Percentiles rank a stretch among this genome's conserved stretches.
phyloP scores from a whole-genome alignment of 2,329 filamentous ascomycete genomes.

The Penicillium crustosum region DNA sequence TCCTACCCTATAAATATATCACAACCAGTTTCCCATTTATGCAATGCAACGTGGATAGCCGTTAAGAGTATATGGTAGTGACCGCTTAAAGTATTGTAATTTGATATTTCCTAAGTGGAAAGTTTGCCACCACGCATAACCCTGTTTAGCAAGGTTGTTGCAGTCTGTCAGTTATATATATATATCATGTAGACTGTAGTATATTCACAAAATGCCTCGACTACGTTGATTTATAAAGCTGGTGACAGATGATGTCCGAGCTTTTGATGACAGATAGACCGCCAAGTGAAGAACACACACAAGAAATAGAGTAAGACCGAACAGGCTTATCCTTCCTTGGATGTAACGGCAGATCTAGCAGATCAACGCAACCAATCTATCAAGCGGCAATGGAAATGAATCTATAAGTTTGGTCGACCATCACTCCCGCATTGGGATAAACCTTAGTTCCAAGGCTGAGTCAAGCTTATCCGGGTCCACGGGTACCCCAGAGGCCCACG shows the following conservation, averaged over 20 bases:
- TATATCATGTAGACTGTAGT: too few relatives aligned
- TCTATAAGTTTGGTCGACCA: not conserved
- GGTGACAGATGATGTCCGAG: not conserved
- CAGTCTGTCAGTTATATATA: too few relatives aligned
- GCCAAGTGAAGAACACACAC: not conserved
- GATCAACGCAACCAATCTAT: not conserved
- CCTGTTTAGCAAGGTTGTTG: too few relatives aligned
- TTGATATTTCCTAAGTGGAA: too few relatives aligned
- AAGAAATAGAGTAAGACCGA: not conserved
- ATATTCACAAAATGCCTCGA: too few relatives aligned
- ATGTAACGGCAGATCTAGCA: not conserved
- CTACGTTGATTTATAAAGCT: too few relatives aligned
- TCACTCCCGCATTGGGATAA: not conserved
- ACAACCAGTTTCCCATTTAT: too few relatives aligned
- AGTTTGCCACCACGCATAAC: too few relatives aligned
- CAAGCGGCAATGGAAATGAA: not conserved
- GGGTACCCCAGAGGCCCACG: conserved; percentile 10
- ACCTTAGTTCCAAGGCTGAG: conserved; percentile 10
- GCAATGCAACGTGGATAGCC: too few relatives aligned
- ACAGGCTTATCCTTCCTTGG: not conserved
- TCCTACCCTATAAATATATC: too few relatives aligned
- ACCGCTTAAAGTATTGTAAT: too few relatives aligned
- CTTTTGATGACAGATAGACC: not conserved
- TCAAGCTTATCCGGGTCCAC: conserved; percentile 17
- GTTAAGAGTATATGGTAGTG: too few relatives aligned